Percentiles rank a stretch among this genome's conserved stretches.
These are phyloP conservation scores for Heliamphora ciliata DNA, from an alignment of 179 eudicot genomes.

Conservation along the genomic window DNA sequence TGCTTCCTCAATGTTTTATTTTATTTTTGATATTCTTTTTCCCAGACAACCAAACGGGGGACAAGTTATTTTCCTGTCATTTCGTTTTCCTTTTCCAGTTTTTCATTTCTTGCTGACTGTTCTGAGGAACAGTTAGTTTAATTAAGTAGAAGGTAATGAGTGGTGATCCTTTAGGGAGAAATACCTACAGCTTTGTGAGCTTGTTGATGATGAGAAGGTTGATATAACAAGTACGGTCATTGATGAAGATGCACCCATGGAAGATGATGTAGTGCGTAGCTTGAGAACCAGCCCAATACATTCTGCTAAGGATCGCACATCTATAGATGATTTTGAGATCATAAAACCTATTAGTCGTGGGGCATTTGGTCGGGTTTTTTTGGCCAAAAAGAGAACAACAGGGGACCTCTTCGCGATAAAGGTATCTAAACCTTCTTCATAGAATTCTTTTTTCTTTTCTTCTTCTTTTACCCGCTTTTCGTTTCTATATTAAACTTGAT, in stretches of 20 bases:
- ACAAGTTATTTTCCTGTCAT: neutral
- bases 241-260: conserved; percentile 97
- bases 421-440: conserved; percentile 35
- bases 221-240: conserved; percentile 80
- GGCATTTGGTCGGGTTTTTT: conserved; percentile 94
- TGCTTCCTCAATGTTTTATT: neutral
- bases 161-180: conserved; percentile 64
- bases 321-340: conserved; percentile 96
- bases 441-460: neutral
- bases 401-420: conserved; percentile 98
- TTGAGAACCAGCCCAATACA: conserved; percentile 92
- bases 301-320: conserved; percentile 80
- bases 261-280: conserved; percentile 94
- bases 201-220: conserved; percentile 88
- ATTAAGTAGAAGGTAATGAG: neutral
- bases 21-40: neutral
- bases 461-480: neutral
- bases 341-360: conserved; percentile 98
- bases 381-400: conserved; percentile 93
- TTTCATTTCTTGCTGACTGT: neutral
- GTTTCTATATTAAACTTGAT: neutral
- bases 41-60: neutral
- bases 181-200: conserved; percentile 83
- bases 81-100: neutral
- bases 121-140: neutral